phyloP scores from a whole-genome alignment of 2,329 filamentous ascomycete species.

The Helotiales sp. region DNA sequence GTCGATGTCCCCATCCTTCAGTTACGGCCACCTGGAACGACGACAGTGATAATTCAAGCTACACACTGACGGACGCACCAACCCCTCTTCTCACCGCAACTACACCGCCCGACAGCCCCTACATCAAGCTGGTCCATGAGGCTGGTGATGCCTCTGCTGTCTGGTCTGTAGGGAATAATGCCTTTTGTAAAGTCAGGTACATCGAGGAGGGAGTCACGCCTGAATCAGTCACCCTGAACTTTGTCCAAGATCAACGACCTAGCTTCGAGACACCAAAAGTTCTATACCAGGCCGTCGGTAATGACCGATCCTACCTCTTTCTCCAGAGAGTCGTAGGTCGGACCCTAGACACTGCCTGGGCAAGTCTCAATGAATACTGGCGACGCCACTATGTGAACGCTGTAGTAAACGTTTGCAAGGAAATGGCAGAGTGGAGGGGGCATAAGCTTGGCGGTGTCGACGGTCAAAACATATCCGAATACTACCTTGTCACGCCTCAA shows the following conservation, averaged over 20 bases:
- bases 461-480: not conserved
- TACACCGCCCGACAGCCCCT: constrained; percentile 14
- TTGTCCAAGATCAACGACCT: constrained; percentile 5
- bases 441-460: not conserved
- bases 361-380: constrained; percentile 1
- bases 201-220: constrained; percentile 16
- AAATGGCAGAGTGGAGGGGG: constrained; percentile 3
- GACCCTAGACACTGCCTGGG: constrained; percentile 8
- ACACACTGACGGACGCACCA: constrained; percentile 13
- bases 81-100: not conserved
- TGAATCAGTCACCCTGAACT: constrained; percentile 14
- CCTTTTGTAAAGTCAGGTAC: constrained; percentile 19
- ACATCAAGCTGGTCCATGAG: constrained; percentile 18
- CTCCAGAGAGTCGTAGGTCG: constrained; percentile 10
- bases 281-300: constrained; percentile 1
- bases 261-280: constrained; percentile 11
- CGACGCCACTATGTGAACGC: constrained; percentile 6
- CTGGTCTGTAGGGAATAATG: constrained; percentile 17
- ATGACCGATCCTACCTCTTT: constrained; percentile 13
- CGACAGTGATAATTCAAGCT: constrained; percentile 12
- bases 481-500: not conserved
- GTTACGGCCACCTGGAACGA: constrained; percentile 14
- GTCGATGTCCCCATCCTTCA: constrained; percentile 3
- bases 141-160: constrained; percentile 16
- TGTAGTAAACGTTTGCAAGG: not conserved